Conservation (phyloP, 352 stramenopile genomes). For the Globisporangium barbulae region DNA sequence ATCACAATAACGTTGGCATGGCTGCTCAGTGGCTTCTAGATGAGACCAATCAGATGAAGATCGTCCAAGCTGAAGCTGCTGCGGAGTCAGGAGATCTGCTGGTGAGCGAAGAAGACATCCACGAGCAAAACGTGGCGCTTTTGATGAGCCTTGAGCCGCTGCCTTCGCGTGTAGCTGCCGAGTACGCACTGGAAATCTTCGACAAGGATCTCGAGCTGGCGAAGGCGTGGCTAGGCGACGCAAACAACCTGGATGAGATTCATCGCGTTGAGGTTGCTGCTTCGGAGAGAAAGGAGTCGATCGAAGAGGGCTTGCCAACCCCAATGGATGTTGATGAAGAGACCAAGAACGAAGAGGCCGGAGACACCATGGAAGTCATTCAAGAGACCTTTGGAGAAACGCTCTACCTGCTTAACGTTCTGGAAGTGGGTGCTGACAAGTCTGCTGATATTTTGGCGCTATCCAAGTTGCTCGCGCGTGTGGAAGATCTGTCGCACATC, state of each 20-base stretch:
- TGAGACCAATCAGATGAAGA: conserved; percentile 73
- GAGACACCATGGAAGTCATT: conserved; percentile 56
- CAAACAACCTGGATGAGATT: conserved; percentile 62
- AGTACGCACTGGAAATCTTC: conserved; percentile 73
- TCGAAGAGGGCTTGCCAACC: conserved; percentile 11
- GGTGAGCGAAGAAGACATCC: conserved; percentile 57
- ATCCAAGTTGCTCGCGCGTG: conserved; percentile 87
- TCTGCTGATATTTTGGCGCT: conserved; percentile 54
- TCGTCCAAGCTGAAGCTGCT: conserved; percentile 53
- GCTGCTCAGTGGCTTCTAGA: conserved; percentile 84
- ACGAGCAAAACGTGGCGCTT: conserved; percentile 65
- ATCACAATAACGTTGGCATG: conserved; percentile 56
- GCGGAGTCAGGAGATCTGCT: conserved; percentile 44
- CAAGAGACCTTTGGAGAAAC: conserved; percentile 59
- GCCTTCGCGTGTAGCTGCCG: conserved; percentile 47
- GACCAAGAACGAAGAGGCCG: conserved; percentile 40
- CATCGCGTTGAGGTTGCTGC: conserved; percentile 40
- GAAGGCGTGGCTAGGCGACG: conserved; percentile 59
- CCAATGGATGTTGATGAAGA: conserved; percentile 44
- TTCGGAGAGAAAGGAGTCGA: neutral
- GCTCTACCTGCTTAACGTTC: conserved; percentile 93
- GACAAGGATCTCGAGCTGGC: conserved; percentile 58
- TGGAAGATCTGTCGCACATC: conserved; percentile 97
- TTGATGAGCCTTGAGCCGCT: conserved; percentile 61
- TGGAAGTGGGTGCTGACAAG: conserved; percentile 66